phyloP scores from a whole-genome alignment of 108 stramenopile species.

The Poteriospumella lacustris region DNA sequence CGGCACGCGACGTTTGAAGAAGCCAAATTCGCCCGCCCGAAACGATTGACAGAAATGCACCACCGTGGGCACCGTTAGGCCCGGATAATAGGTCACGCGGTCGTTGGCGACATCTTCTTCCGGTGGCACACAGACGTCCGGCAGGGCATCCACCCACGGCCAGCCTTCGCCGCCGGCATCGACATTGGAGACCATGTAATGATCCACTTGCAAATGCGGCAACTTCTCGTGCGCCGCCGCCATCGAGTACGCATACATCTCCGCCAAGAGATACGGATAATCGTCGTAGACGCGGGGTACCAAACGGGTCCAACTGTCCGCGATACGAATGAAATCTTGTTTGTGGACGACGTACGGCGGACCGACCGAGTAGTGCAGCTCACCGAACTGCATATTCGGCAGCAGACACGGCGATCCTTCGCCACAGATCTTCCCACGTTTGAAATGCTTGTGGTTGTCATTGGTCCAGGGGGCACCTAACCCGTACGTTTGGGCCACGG shows the following conservation, averaged over 20 bases:
- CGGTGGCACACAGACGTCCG: constrained; percentile 31
- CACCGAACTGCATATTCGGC: constrained; percentile 22
- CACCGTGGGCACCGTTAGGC: constrained; percentile 44
- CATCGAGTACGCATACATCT: constrained; percentile 82
- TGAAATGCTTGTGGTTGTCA: neutral
- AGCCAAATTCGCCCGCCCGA: constrained; percentile 53
- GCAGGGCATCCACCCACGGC: constrained; percentile 17
- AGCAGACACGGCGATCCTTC: neutral
- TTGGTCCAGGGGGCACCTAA: constrained; percentile 22
- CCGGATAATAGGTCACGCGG: constrained; percentile 31
- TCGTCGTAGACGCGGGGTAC: constrained; percentile 27
- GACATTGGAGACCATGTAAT: constrained; percentile 66
- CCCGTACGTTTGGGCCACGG: constrained; percentile 29
- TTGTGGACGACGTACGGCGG: constrained; percentile 18
- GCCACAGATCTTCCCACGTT: constrained; percentile 8
- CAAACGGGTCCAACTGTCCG: constrained; percentile 1
- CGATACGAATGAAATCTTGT: neutral
- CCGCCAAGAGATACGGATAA: constrained; percentile 63
- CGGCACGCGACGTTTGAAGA: constrained; percentile 67
- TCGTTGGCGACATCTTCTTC: neutral
- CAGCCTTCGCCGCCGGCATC: constrained; percentile 32
- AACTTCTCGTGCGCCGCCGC: constrained; percentile 69
- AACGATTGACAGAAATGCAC: constrained; percentile 64
- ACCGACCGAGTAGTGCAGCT: constrained; percentile 16
- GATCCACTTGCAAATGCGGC: constrained; percentile 58